Percentiles rank a stretch among this genome's conserved stretches.
Evolutionary conservation across 108 stramenopile species (phyloP).

Genomic region (Asterionellopsis glacialis): DNA sequence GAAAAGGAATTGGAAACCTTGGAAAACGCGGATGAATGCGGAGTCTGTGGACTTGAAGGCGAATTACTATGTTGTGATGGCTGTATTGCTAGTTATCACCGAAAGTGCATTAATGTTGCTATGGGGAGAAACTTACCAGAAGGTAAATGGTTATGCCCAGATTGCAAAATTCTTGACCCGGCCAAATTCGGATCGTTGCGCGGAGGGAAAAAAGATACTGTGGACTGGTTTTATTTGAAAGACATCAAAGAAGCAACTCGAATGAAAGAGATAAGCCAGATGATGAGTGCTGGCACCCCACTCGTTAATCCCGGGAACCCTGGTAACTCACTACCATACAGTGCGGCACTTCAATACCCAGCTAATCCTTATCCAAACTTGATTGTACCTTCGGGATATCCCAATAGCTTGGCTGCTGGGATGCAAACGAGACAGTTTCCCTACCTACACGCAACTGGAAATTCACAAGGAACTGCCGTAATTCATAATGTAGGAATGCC

Average conservation of each 20-base stretch:
- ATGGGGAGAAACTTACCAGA: conserved; percentile 39
- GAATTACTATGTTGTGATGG: conserved; percentile 84
- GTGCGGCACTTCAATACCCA: too few relatives aligned
- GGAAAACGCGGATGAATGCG: conserved; percentile 67
- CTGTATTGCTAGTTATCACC: conserved; percentile 67
- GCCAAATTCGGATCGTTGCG: conserved; percentile 47
- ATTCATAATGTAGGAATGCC: too few relatives aligned
- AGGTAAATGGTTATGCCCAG: conserved; percentile 79
- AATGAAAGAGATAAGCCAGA: not conserved
- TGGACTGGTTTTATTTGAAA: conserved; percentile 67
- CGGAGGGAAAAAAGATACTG: conserved; percentile 43
- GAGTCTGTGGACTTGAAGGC: conserved; percentile 66
- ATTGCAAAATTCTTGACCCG: conserved; percentile 62
- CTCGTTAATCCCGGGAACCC: not conserved
- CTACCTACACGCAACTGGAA: too few relatives aligned
- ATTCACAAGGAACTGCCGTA: too few relatives aligned
- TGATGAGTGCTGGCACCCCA: too few relatives aligned
- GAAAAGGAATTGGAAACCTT: conserved; percentile 47
- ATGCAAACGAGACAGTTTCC: too few relatives aligned
- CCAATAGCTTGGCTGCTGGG: too few relatives aligned
- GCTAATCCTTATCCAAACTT: too few relatives aligned
- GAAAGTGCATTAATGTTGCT: conserved; percentile 46
- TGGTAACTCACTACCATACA: too few relatives aligned
- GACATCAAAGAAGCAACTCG: conserved; percentile 16
- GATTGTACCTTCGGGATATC: too few relatives aligned